phyloP scores from a whole-genome alignment of 192 early-diverging fungal species.

The Rhizophagus prolifer region DNA sequence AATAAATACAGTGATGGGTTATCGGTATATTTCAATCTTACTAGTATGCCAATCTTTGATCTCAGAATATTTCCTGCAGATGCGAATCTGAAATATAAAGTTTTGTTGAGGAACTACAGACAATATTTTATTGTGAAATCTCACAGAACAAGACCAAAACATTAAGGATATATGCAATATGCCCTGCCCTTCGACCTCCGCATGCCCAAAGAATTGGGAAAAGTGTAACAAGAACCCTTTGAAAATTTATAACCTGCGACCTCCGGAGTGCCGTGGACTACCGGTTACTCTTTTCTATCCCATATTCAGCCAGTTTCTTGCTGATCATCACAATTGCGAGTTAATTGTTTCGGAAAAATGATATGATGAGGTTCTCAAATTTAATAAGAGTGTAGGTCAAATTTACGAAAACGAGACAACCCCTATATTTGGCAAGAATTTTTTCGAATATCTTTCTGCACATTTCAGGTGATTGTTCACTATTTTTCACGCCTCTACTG shows the following conservation, averaged over 20 bases:
- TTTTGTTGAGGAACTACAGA: too few species aligned
- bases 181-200: neutral
- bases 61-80: too few species aligned
- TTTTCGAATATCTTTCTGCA: too few species aligned
- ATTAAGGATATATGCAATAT: neutral
- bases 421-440: too few species aligned
- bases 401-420: neutral
- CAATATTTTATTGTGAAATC: too few species aligned
- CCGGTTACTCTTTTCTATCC: neutral
- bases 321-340: neutral
- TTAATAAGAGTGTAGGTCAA: neutral
- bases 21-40: too few species aligned
- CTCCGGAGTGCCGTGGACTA: neutral
- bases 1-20: too few species aligned
- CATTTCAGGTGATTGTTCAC: too few species aligned
- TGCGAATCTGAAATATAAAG: too few species aligned
- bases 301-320: neutral
- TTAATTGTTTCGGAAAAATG: neutral
- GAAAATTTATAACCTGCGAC: neutral
- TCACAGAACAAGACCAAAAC: neutral
- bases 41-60: too few species aligned
- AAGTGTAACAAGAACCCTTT: neutral
- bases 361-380: neutral
- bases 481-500: too few species aligned
- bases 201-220: neutral